Conservation (phyloP, 2,329 filamentous ascomycete species). For the Penicillium oxalicum region DNA sequence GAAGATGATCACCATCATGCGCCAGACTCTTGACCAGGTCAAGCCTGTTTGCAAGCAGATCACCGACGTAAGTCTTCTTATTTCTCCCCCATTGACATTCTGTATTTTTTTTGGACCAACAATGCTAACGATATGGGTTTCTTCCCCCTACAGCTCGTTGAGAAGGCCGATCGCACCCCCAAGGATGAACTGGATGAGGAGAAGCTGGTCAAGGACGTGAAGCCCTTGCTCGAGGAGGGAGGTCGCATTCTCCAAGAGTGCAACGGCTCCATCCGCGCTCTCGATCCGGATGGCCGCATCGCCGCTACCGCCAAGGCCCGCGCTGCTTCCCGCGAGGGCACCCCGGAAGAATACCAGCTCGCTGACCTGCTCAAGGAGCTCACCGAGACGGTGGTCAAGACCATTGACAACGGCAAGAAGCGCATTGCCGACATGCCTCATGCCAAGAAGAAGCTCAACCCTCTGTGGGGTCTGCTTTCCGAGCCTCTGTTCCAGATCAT, state of each 20-base stretch:
- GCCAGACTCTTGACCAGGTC: conserved; percentile 75
- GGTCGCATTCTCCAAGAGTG: conserved; percentile 75
- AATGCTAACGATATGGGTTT: conserved; percentile 2
- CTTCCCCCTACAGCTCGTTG: conserved; percentile 55
- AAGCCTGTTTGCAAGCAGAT: conserved; percentile 83
- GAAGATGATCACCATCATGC: conserved; percentile 66
- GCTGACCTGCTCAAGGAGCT: conserved; percentile 81
- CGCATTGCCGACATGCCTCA: conserved; percentile 88
- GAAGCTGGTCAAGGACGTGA: conserved; percentile 76
- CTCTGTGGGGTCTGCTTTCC: conserved; percentile 66
- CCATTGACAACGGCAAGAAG: conserved; percentile 81
- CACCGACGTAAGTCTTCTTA: conserved; percentile 54
- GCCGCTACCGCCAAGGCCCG: conserved; percentile 79
- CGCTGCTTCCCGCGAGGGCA: conserved; percentile 66
- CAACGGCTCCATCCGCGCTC: conserved; percentile 77
- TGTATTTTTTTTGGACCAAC: neutral
- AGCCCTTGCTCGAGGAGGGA: conserved; percentile 82
- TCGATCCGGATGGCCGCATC: conserved; percentile 85
- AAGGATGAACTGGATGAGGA: conserved; percentile 89
- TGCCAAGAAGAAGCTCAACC: conserved; percentile 90
- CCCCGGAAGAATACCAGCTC: conserved; percentile 75
- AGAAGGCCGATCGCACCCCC: conserved; percentile 70
- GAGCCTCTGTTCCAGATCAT: conserved; percentile 92
- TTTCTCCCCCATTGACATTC: too few species aligned
- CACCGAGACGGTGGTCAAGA: conserved; percentile 71